Evolutionary conservation across 1,139 yeast species (phyloP), one percentile per base, ranked within the genome.

Genomic region (Saccharomyces hybrid): DNA sequence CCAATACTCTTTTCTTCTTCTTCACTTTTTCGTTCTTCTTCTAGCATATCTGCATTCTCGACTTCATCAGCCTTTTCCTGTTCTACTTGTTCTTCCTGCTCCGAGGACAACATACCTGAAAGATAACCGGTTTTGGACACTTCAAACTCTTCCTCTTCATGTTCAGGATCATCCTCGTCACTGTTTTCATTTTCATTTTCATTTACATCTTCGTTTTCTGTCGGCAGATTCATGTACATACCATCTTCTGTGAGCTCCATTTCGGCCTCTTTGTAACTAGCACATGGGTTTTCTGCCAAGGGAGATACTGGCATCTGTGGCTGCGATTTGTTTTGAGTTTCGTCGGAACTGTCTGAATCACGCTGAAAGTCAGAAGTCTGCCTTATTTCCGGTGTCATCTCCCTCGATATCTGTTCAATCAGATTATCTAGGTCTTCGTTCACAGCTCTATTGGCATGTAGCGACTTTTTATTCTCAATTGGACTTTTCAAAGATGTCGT

Each of bases 361-460:
- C 25, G 42, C 26, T 52, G 57, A n/a, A 49, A 47, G 3, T 52
- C 52, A 14, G 28, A 27, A 4, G 23, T 28, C 19, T 34, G 46
- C 46, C 48, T 47, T 32, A 54, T 31, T 42, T 57, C 52, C 7
- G 69, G 68, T 3, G 68, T 64, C 67, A 68, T 63, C 51, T 68
- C 70, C 49, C 61, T 64, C 2, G 70, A 67, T 11, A 68, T 66
- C 47, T 68, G 65, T 3, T 56, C 58, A 70, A 68, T 67, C 41
- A 68, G 47, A 48, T 62, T 56, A 49, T 68, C 71, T 49, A 68
- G 54, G 50, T 66, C 70, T 34, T 61, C 65, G 50, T 63, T 66
- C 5, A 65, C 64, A 14, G 50, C 50, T 48, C 57, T 57, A 29
- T 52, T 52, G 3, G 60, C 57, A 11, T 56, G 49, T 25, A 49